These are phyloP conservation scores for Globisporangium polare DNA, from an alignment of 352 stramenopile species.

Conservation along the genomic window DNA sequence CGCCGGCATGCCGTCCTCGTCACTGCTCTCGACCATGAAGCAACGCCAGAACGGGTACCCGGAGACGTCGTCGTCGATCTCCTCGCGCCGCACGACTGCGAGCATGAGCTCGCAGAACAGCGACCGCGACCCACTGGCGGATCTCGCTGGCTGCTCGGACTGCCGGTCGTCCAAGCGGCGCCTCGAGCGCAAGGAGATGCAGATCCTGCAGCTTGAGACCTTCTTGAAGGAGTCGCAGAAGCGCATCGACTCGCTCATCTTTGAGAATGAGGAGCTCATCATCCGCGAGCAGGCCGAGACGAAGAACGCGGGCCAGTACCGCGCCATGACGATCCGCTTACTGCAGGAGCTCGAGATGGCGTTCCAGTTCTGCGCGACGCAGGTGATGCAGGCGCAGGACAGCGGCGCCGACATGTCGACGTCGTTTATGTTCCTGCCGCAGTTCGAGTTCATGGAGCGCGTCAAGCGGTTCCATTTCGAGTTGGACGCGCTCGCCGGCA, in stretches of 20 bases:
- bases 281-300: constrained; percentile 61
- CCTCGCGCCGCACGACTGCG: constrained; percentile 46
- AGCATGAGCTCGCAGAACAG: constrained; percentile 61
- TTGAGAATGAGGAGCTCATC: constrained; percentile 65
- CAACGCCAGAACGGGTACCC: constrained; percentile 11
- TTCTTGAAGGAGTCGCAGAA: constrained; percentile 81
- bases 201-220: constrained; percentile 72
- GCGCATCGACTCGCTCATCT: constrained; percentile 53
- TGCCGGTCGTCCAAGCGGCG: constrained; percentile 52
- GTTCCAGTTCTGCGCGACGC: constrained; percentile 63
- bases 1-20: constrained; percentile 33
- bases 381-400: constrained; percentile 36
- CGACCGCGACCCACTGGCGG: constrained; percentile 41
- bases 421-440: constrained; percentile 53
- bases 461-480: constrained; percentile 65
- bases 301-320: constrained; percentile 50
- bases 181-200: constrained; percentile 69
- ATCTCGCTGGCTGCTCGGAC: constrained; percentile 36
- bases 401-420: constrained; percentile 11
- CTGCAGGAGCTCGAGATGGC: constrained; percentile 72
- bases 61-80: constrained; percentile 28
- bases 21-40: constrained; percentile 32
- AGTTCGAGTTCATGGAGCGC: constrained; percentile 71
- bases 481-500: constrained; percentile 27
- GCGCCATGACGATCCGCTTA: constrained; percentile 53